Percentiles rank a stretch among this genome's conserved stretches.
Evolutionary conservation across 2,329 filamentous ascomycete genomes (phyloP).

Genomic region (Sporothrix variecibatus): DNA sequence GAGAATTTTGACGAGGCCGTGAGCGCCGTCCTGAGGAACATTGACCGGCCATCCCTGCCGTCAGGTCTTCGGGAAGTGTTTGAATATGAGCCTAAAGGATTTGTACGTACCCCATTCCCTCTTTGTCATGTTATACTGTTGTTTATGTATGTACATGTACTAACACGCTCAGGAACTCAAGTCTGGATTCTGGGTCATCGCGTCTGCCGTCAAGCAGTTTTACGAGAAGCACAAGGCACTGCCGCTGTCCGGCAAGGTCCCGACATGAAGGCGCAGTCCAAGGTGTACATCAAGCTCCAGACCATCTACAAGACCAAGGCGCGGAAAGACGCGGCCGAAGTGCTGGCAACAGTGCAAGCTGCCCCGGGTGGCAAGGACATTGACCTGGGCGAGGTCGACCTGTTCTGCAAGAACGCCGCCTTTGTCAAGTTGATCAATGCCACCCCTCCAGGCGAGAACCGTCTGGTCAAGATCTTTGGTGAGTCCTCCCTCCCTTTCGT

Average conservation of each 20-base stretch:
- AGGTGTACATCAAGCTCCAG: slow-evolving; percentile 85
- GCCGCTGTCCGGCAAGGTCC: slow-evolving; percentile 82
- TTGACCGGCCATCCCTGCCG: slow-evolving; percentile 68
- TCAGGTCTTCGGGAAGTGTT: slow-evolving; percentile 77
- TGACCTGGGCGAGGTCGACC: slow-evolving; percentile 74
- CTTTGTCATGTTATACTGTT: not conserved
- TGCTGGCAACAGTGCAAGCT: slow-evolving; percentile 64
- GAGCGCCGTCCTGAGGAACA: slow-evolving; percentile 82
- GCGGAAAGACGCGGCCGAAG: slow-evolving; percentile 73
- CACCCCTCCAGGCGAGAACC: slow-evolving; percentile 43
- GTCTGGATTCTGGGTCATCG: slow-evolving; percentile 87
- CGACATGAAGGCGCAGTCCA: slow-evolving; percentile 96
- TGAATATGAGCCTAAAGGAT: slow-evolving; percentile 51
- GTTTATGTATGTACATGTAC: not conserved
- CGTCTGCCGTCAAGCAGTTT: slow-evolving; percentile 75
- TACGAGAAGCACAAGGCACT: slow-evolving; percentile 71
- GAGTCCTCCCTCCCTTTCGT: slow-evolving; percentile 37
- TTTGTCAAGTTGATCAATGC: slow-evolving; percentile 85
- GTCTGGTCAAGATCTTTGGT: slow-evolving; percentile 58
- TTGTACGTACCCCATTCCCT: slow-evolving; percentile 10
- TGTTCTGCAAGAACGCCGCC: slow-evolving; percentile 93
- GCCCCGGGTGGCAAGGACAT: slow-evolving; percentile 55
- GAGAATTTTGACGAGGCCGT: slow-evolving; percentile 97
- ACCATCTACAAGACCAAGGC: slow-evolving; percentile 92
- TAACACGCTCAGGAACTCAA: slow-evolving; percentile 12